A percentile compares a stretch with the other conserved stretches of the same genome.
Evolutionary conservation across 2,329 filamentous ascomycete species (phyloP).

Genomic region (Coleophoma cylindrospora): DNA sequence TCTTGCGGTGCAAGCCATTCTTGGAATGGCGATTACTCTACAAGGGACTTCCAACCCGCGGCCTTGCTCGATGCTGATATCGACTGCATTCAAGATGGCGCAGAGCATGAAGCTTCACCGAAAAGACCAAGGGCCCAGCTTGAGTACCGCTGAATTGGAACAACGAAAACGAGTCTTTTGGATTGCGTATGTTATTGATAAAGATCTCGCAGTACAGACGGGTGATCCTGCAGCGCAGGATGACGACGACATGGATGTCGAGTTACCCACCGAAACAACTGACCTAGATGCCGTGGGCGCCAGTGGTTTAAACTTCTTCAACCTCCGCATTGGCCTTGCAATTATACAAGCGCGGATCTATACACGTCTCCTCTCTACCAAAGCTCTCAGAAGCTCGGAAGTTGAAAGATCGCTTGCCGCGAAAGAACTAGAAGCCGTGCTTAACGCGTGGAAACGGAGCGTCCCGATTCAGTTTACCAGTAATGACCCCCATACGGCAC

Average conservation of each 20-base stretch:
- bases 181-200: slow-evolving; percentile 62
- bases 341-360: slow-evolving; percentile 19
- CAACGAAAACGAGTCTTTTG: slow-evolving; percentile 55
- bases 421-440: slow-evolving; percentile 17
- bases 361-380: slow-evolving; percentile 11
- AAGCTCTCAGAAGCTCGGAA: slow-evolving; percentile 16
- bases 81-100: slow-evolving; percentile 14
- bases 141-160: slow-evolving; percentile 10
- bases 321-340: slow-evolving; percentile 12
- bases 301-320: slow-evolving; percentile 13
- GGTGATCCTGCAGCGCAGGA: slow-evolving; percentile 56
- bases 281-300: not conserved
- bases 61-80: slow-evolving; percentile 11
- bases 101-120: slow-evolving; percentile 15
- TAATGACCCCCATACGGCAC: slow-evolving; percentile 5
- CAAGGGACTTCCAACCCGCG: slow-evolving; percentile 17
- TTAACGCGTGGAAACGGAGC: slow-evolving; percentile 20
- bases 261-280: slow-evolving; percentile 8
- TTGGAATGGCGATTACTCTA: slow-evolving; percentile 17
- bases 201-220: slow-evolving; percentile 56
- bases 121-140: slow-evolving; percentile 2
- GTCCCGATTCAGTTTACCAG: slow-evolving; percentile 10
- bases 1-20: slow-evolving; percentile 15
- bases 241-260: slow-evolving; percentile 43
- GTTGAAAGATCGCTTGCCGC: slow-evolving; percentile 12